Evolutionary conservation across 2,329 filamentous ascomycete species (phyloP), one percentile per base, ranked within the genome.

Genomic region (Colletotrichum horii): DNA sequence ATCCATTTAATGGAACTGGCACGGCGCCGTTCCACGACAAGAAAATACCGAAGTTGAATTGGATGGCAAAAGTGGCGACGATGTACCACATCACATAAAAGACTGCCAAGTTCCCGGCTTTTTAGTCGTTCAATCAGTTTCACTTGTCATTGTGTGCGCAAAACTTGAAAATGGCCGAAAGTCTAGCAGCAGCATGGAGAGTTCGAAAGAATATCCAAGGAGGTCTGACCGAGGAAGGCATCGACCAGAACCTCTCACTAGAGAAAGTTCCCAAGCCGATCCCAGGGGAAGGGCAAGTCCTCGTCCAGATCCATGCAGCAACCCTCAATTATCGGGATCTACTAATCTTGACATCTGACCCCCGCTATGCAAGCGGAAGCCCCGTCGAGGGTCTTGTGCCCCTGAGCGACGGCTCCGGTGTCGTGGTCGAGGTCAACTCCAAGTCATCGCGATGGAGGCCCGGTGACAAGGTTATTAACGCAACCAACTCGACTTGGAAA

Each of bases 281-380:
- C 26, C 43, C 28, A 12, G 11, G 4, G 12, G 14, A 52, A 43
- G 64, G 28, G 28, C 64, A 66, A n/a, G 26, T 66, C 7, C 38
- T 69, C 16, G 66, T 69, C 14, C 66, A 55, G 9, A 30, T 69
- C 1, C 52, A 61, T 26, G 66, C 66, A 6, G 32, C 66, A 5
- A 34, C 66, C 11, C 66, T 69, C 30, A 69, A 69, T 48, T 58
- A 58, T 30, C 66, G 32, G 2, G 66, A 69, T 55, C 30, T 69
- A 7, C 16, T 69, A 0, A 43, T 69, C 19, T 22, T 38, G 11
- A 61, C 30, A 9, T 61, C 32, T 9, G 66, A 69, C 15, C 52
- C 48, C 8, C 32, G 32, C 6, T 69, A 69, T n/a, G 43, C 43
- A 52, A 16, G n/a, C 28, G 15, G 30, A 16, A 52, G 52, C 30